Conservation (phyloP, 164 flowering plant species). For the Nymphaea colorata region DNA sequence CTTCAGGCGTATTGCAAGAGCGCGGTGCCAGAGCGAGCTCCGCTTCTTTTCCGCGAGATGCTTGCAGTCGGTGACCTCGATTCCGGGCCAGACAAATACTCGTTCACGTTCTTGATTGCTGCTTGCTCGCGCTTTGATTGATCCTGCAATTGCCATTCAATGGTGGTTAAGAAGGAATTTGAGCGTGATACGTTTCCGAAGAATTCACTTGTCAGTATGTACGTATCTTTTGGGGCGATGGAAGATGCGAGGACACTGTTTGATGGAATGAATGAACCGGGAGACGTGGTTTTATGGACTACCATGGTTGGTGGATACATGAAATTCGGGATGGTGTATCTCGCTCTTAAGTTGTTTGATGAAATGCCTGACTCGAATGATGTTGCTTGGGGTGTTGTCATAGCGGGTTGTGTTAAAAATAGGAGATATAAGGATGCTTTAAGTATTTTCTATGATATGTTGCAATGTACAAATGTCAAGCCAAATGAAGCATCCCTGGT, state of each 20-base stretch:
- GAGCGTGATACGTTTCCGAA: conserved; percentile 24
- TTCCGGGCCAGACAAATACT: conserved; percentile 40
- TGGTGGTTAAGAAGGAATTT: conserved; percentile 24
- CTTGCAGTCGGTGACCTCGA: conserved; percentile 1
- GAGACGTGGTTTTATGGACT: conserved; percentile 47
- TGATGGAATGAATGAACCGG: conserved; percentile 25
- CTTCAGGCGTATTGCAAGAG: conserved; percentile 36
- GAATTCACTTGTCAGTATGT: conserved; percentile 37
- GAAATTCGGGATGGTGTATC: conserved; percentile 23
- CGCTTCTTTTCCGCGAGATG: conserved; percentile 27
- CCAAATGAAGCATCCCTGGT: conserved; percentile 50
- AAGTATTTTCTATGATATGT: conserved; percentile 25
- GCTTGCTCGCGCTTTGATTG: conserved; percentile 25
- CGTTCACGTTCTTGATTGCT: conserved; percentile 35
- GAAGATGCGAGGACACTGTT: conserved; percentile 31
- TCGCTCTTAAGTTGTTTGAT: conserved; percentile 24
- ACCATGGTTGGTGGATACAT: conserved; percentile 36
- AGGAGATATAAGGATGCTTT: conserved; percentile 32
- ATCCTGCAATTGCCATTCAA: conserved; percentile 20
- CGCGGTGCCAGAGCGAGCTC: conserved; percentile 18
- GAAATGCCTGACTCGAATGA: conserved; percentile 33
- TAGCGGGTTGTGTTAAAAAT: conserved; percentile 29
- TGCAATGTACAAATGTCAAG: conserved; percentile 14
- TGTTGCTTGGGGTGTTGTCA: conserved; percentile 44
- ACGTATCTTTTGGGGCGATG: conserved; percentile 18